Evolutionary conservation across 495 filamentous ascomycete species (phyloP), one percentile per base, ranked within the genome.

Genomic region (Choiromyces venosus): DNA sequence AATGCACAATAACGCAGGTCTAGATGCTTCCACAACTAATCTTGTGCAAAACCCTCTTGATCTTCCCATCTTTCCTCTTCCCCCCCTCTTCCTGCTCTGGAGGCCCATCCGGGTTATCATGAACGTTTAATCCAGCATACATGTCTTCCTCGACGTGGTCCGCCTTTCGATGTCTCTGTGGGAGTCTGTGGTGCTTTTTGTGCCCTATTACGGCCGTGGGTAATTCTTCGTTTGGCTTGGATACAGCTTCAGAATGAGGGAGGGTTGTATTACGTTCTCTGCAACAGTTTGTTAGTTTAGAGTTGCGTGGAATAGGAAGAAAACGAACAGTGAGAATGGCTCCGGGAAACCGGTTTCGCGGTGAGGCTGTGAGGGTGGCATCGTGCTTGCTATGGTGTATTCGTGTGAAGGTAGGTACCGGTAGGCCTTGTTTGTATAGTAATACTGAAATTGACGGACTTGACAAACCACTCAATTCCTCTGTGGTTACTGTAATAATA

Each of bases 281-380:
- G 16, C 36, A 37, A 37, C 37, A 61, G 9, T 46, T 67, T 65
- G 52, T 71, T 46, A 42, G 64, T 40, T 37, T 0, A 14, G 25
- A 2, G 19, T 29, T 37, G n/a, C 40, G 21, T 29, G 40, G 39
- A 33, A 33, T 29, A 33, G 36, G 9, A 56, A 4, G 29, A 21
- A 56, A 6, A 66, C 67, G 10, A 69, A 78, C 69, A 7, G 33
- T 21, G 76, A 79, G n/a, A 79, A 61, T 9, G 78, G 78, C 21
- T 79, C 78, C 10, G 70, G 70, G 61, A 80, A 79, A 21, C 78
- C 76, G 25, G 76, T 79, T 19, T 79, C 73, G 52, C 68, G 76
- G 25, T 3, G 46, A n/a, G 21, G 46, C n/a, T 52, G n/a, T 29
- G 52, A 25, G 52, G 12, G 9, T 16, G 52, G n/a, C 52, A 29